Evolutionary conservation across 805 yeast genomes (phyloP).

Genomic region (Komagataella kurtzmanii): DNA sequence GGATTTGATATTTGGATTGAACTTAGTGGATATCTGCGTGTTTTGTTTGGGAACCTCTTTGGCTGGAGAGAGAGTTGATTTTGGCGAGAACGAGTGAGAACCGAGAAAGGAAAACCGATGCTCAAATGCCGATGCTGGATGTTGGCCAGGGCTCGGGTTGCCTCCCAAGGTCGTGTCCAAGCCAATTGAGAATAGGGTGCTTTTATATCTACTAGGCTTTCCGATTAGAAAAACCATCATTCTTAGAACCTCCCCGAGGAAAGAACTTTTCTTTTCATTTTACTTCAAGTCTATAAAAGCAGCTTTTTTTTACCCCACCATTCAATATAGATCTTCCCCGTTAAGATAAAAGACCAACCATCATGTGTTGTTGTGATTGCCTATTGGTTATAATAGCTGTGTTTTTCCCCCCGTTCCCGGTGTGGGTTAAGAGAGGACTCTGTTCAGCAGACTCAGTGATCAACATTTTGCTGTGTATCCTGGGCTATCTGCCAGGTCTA

Average conservation of each 20-base stretch:
- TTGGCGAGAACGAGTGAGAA: not conserved
- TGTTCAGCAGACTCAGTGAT: conserved; percentile 59
- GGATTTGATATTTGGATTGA: not conserved
- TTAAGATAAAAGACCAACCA: not conserved
- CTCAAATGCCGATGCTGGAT: not conserved
- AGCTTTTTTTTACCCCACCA: not conserved
- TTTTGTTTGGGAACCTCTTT: not conserved
- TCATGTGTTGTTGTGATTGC: conserved; percentile 36
- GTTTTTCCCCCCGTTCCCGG: conserved; percentile 71
- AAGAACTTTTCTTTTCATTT: not conserved
- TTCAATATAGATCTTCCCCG: not conserved
- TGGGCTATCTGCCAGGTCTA: conserved; percentile 62
- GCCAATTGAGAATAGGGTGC: not conserved
- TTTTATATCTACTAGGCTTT: not conserved
- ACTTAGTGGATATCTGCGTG: not conserved
- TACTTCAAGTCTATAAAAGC: not conserved
- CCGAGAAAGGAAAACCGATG: too few species aligned
- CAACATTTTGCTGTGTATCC: conserved; percentile 45
- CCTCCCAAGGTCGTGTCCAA: not conserved
- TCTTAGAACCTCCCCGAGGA: not conserved
- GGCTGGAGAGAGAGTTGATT: not conserved
- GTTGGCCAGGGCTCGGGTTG: not conserved
- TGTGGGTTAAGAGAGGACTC: conserved; percentile 56
- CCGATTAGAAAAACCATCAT: not conserved
- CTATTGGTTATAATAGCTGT: conserved; percentile 56